Conservation (phyloP, 2,329 filamentous ascomycete genomes). For the Sporothrix curviconia region DNA sequence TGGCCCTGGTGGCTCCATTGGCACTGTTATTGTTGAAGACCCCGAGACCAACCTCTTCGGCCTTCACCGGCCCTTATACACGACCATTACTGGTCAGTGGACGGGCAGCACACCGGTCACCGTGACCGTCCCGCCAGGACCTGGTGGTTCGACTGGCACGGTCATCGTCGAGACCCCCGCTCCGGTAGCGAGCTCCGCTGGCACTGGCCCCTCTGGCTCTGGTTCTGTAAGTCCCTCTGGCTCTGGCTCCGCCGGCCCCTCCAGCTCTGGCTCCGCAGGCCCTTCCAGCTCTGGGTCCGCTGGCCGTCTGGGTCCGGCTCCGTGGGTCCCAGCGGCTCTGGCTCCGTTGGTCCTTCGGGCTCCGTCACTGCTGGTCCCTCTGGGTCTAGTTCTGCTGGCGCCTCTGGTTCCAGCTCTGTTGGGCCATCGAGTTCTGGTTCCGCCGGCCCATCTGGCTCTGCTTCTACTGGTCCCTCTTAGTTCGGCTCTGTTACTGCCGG, state of each 20-base stretch:
- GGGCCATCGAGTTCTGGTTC: neutral
- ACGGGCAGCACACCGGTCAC: constrained; percentile 11
- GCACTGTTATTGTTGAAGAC: constrained; percentile 16
- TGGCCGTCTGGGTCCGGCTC: constrained; percentile 2
- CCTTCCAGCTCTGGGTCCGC: too few relatives aligned
- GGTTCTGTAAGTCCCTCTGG: neutral
- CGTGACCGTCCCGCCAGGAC: constrained; percentile 12
- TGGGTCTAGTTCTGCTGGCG: neutral
- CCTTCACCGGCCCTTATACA: constrained; percentile 12
- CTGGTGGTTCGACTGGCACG: constrained; percentile 12
- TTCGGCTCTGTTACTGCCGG: too few relatives aligned
- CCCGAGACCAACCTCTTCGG: neutral
- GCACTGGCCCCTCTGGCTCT: neutral
- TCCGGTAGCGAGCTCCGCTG: neutral
- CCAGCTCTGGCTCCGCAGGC: neutral
- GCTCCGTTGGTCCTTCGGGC: neutral
- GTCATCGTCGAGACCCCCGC: constrained; percentile 12
- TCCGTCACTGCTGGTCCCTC: neutral
- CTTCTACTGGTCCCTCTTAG: neutral
- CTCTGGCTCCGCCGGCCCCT: neutral
- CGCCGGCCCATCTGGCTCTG: neutral
- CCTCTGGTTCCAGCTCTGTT: constrained; percentile 1
- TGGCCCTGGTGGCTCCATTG: constrained; percentile 7
- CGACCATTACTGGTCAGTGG: constrained; percentile 15
- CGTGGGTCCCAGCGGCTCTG: neutral